Base-by-base conservation (phyloP, 1,139 yeast genomes). In the Taphrina communis region DNA sequence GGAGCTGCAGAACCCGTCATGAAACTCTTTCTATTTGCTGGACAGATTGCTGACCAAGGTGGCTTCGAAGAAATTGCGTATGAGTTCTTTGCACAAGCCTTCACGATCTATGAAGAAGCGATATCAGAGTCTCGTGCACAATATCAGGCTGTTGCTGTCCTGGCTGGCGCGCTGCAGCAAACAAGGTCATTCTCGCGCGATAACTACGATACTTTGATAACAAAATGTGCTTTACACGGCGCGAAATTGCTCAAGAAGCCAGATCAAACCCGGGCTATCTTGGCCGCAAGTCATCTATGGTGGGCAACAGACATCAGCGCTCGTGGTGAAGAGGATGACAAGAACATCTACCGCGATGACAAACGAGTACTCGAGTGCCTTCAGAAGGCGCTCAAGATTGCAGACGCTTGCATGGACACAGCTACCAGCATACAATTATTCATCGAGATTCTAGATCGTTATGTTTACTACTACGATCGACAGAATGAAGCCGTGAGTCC, bases 221-320 rank as follows among this genome's bases (percentile, higher is more conserved):
- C 96, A 31, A 89, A 93, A 76, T 84, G 94, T 69, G 91, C 97
- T 0, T 80, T 93, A 62, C 90, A 92, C 76, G 97, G 97, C 1
- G 90, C 97, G 9, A 90, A 90, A 76, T 82, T 94, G 69, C 83
- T 94, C 76, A 91, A 90, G 77, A 94, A 93, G 77, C 94, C 94
- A 44, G 98, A 93, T 75, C 99, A 93, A 78, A 93, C 98, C 76
- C 85, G 97, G 31, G 88, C 97, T 0, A 96, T 94, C 6, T 90
- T 89, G 75, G 80, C 86, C 68, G 93, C 97, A 67, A 88, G 97
- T 2, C 97, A 94, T 78, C 80, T 94, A 66, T 94, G 97, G 97
- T 92, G 97, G 96, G 89, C 95, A 77, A 60, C 75, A 38, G 68
- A 66, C 36, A 70, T 62, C 14, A 80, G 84, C 21, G 80, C 81